phyloP scores from a whole-genome alignment of 805 yeast genomes.

The Zygotorulaspora chibaensis region DNA sequence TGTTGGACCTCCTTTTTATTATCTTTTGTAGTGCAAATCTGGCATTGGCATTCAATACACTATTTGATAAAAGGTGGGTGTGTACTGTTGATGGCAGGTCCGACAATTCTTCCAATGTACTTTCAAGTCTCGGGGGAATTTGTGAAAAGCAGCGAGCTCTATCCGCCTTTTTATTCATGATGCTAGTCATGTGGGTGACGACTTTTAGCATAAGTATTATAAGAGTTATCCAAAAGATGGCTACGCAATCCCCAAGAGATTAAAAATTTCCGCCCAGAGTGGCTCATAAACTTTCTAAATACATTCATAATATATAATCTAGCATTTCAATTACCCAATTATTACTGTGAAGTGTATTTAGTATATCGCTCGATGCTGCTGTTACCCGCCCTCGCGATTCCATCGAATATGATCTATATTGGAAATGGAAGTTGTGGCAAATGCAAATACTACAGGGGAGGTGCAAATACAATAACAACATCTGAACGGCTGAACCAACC shows the following conservation, averaged over 20 bases:
- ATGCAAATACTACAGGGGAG: conserved; percentile 1
- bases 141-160: conserved; percentile 77
- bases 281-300: neutral
- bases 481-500: neutral
- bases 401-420: neutral
- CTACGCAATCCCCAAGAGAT: conserved; percentile 23
- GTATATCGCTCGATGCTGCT: neutral
- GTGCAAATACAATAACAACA: too few species aligned
- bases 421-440: conserved; percentile 2
- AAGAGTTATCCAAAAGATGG: conserved; percentile 70
- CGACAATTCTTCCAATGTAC: conserved; percentile 9
- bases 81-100: conserved; percentile 39
- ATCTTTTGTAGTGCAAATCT: conserved; percentile 86
- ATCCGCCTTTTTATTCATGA: conserved; percentile 72
- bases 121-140: conserved; percentile 44
- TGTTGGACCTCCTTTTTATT: conserved; percentile 81
- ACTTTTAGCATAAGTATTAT: conserved; percentile 80
- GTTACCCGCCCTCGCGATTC: conserved; percentile 1
- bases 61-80: conserved; percentile 80
- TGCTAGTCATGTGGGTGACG: conserved; percentile 75
- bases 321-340: neutral
- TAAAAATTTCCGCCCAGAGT: neutral
- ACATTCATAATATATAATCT: neutral
- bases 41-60: conserved; percentile 77
- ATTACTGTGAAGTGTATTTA: neutral